A percentile compares a stretch with the other conserved stretches of the same genome.
These are phyloP conservation scores for Calonectria hawksworthii DNA, from an alignment of 2,329 filamentous ascomycete species.

Conservation along the genomic window DNA sequence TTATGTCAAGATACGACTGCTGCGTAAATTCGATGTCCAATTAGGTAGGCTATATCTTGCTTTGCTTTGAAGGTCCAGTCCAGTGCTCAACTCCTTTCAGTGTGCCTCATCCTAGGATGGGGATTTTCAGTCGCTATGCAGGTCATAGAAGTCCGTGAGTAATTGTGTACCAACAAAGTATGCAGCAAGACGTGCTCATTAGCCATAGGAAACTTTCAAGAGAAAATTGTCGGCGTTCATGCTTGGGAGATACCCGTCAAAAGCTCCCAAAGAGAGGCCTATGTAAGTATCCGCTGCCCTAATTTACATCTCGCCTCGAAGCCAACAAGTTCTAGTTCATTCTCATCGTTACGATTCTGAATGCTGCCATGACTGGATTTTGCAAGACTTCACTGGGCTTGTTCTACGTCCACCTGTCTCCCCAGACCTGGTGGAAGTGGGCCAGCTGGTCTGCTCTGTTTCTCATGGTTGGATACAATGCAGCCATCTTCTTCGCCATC, in stretches of 20 bases:
- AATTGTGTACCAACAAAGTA: no score
- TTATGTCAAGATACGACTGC: slow-evolving; percentile 34
- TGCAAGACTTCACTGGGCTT: background rate
- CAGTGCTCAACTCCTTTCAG: background rate
- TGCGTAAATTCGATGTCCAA: slow-evolving; percentile 19
- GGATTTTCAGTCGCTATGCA: background rate
- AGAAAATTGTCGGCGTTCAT: slow-evolving; percentile 31
- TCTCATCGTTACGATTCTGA: slow-evolving; percentile 48
- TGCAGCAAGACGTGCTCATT: background rate
- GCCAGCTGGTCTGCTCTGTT: slow-evolving; percentile 1
- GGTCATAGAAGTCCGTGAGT: slow-evolving; percentile 6
- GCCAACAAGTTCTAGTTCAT: slow-evolving; percentile 47
- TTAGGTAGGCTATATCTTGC: slow-evolving; percentile 24
- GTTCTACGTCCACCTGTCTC: background rate
- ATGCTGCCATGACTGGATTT: slow-evolving; percentile 37
- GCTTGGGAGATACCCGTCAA: slow-evolving; percentile 33
- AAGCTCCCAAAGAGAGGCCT: slow-evolving; percentile 18
- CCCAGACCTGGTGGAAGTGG: background rate
- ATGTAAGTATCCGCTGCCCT: slow-evolving; percentile 15
- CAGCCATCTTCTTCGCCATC: slow-evolving; percentile 50
- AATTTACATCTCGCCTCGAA: slow-evolving; percentile 21
- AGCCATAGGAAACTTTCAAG: slow-evolving; percentile 21
- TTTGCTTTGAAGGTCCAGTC: background rate
- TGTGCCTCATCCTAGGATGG: background rate
- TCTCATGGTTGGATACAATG: background rate